phyloP scores from a whole-genome alignment of 2,329 filamentous ascomycete species.

The Phoma sp. region DNA sequence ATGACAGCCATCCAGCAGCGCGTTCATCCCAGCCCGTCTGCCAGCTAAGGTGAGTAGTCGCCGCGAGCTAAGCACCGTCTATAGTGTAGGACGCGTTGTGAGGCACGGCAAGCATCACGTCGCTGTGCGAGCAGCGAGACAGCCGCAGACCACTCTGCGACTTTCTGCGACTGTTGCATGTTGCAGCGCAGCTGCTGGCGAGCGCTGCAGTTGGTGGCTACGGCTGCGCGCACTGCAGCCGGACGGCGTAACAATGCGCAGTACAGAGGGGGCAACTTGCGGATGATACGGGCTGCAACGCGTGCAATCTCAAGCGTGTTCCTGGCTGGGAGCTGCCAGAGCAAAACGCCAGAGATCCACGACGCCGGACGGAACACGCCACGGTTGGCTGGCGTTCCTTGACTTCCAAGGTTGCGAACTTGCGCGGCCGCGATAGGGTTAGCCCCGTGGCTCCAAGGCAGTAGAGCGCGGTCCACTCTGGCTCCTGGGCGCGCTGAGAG shows the following conservation, averaged over 20 bases:
- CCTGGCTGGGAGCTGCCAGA: slow-evolving; percentile 39
- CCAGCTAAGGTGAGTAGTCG: slow-evolving; percentile 13
- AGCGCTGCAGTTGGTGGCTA: slow-evolving; percentile 8
- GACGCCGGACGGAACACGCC: slow-evolving; percentile 21
- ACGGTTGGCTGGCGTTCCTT: slow-evolving; percentile 36
- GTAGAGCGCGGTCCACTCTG: slow-evolving; percentile 32
- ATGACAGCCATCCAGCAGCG: slow-evolving; percentile 18
- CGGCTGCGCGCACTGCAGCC: slow-evolving; percentile 12
- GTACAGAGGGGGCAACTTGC: slow-evolving; percentile 17
- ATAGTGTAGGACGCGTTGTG: slow-evolving; percentile 7
- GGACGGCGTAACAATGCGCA: slow-evolving; percentile 18
- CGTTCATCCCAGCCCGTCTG: slow-evolving; percentile 21
- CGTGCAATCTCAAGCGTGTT: slow-evolving; percentile 39
- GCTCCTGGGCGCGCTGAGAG: slow-evolving; percentile 36
- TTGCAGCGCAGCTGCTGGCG: slow-evolving; percentile 3
- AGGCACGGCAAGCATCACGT: slow-evolving; percentile 4
- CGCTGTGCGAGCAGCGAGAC: slow-evolving; percentile 1
- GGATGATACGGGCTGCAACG: slow-evolving; percentile 27
- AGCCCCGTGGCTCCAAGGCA: slow-evolving; percentile 14
- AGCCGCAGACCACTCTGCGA: background rate
- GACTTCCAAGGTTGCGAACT: slow-evolving; percentile 33
- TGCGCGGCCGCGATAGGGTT: slow-evolving; percentile 22
- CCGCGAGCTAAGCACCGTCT: slow-evolving; percentile 13
- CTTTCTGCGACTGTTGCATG: background rate
- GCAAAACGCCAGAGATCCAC: slow-evolving; percentile 35